These are phyloP conservation scores for Ustilago curta DNA, from an alignment of 1,284 basidiomycete genomes.

Conservation along the genomic window DNA sequence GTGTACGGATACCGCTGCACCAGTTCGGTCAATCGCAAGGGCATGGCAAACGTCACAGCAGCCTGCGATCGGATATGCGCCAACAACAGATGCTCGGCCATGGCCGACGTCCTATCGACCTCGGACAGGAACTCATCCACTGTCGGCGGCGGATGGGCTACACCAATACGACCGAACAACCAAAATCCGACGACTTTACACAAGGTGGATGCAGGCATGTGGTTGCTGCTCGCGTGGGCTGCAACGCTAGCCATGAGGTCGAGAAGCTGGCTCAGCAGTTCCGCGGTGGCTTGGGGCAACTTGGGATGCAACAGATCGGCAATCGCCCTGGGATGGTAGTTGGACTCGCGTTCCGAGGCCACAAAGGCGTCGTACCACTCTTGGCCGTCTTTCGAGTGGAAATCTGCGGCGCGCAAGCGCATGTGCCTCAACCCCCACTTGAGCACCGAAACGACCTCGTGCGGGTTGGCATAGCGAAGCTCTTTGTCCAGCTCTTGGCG, in stretches of 20 bases:
- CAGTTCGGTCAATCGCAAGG: constrained; percentile 53
- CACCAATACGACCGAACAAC: constrained; percentile 54
- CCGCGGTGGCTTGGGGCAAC: constrained; percentile 42
- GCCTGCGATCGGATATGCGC: constrained; percentile 56
- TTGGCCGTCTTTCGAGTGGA: constrained; percentile 29
- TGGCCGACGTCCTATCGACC: constrained; percentile 16
- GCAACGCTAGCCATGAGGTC: constrained; percentile 56
- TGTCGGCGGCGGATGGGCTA: constrained; percentile 50
- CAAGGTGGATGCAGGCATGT: constrained; percentile 54
- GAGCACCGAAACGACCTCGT: constrained; percentile 54
- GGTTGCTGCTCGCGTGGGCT: constrained; percentile 54
- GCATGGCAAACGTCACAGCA: constrained; percentile 52
- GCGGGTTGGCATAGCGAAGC: constrained; percentile 47
- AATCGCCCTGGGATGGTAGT: constrained; percentile 46
- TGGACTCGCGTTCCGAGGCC: constrained; percentile 29
- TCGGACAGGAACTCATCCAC: constrained; percentile 25
- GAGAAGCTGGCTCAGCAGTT: constrained; percentile 44
- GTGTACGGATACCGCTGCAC: constrained; percentile 50
- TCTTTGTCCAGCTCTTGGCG: constrained; percentile 44
- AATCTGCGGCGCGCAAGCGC: constrained; percentile 41
- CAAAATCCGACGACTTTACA: constrained; percentile 55
- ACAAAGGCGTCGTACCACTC: constrained; percentile 57
- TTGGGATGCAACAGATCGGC: constrained; percentile 44
- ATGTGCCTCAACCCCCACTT: constrained; percentile 60
- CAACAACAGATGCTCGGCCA: constrained; percentile 58